A percentile compares a stretch with the other conserved stretches of the same genome.
Evolutionary conservation across 2,329 filamentous ascomycete genomes (phyloP).

Genomic region (Penicillium sp.): DNA sequence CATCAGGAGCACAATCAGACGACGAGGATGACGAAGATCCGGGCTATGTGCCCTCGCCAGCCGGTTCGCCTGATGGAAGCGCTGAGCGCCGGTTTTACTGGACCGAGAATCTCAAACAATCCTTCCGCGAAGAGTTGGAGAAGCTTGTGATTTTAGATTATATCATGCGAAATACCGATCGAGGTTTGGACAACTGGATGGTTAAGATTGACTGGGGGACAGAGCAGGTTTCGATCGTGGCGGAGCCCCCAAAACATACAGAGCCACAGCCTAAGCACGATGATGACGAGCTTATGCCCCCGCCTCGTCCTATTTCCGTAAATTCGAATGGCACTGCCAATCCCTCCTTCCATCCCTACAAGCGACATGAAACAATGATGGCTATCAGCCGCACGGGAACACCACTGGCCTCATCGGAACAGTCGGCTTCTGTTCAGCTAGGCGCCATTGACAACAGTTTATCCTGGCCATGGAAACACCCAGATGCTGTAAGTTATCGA

Average conservation of each 20-base stretch:
- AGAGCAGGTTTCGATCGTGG: constrained; percentile 78
- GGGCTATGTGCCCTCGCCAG: constrained; percentile 40
- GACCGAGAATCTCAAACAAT: constrained; percentile 84
- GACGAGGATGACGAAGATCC: constrained; percentile 60
- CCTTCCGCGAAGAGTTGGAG: constrained; percentile 91
- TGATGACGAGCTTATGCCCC: constrained; percentile 48
- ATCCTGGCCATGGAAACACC: constrained; percentile 99
- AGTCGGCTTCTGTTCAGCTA: constrained; percentile 65
- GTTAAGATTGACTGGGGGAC: constrained; percentile 88
- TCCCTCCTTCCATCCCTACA: constrained; percentile 63
- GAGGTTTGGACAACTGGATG: constrained; percentile 99
- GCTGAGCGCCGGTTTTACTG: constrained; percentile 65
- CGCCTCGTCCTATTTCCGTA: constrained; percentile 61
- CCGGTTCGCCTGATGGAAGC: constrained; percentile 45
- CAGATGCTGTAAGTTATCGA: constrained; percentile 66
- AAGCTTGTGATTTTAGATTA: constrained; percentile 97
- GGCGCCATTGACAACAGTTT: constrained; percentile 97
- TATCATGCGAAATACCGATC: constrained; percentile 97
- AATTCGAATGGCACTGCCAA: constrained; percentile 39
- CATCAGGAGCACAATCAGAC: constrained; percentile 58
- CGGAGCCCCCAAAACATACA: constrained; percentile 72
- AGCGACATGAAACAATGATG: constrained; percentile 79
- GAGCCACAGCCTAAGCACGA: constrained; percentile 45
- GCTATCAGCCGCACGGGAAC: constrained; percentile 60
- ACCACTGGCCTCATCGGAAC: constrained; percentile 45